Conservation (phyloP, 345 rosid genomes). For the Salix exigua region DNA sequence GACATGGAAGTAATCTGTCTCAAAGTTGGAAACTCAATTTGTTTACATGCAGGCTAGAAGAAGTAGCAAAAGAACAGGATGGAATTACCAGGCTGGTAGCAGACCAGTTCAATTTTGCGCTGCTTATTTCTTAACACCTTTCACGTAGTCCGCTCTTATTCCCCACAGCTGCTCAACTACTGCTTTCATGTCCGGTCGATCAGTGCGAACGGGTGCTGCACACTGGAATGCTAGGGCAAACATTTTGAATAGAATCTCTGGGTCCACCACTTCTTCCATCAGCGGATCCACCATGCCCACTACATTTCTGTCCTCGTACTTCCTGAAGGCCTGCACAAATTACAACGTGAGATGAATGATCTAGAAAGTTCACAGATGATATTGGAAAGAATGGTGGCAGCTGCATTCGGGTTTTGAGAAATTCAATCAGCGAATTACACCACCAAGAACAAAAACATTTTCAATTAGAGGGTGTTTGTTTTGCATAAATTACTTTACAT, state of each 20-base stretch:
- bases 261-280: slow-evolving; percentile 50
- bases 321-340: slow-evolving; percentile 64
- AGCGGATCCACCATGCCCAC: slow-evolving; percentile 57
- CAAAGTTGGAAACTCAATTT: not conserved
- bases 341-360: not conserved
- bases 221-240: slow-evolving; percentile 79
- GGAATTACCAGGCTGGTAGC: not conserved
- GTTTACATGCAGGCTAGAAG: not conserved
- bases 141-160: slow-evolving; percentile 73
- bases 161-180: slow-evolving; percentile 87
- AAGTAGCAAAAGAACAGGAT: not conserved
- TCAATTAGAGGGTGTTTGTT: too few species aligned
- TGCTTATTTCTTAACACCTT: slow-evolving; percentile 23
- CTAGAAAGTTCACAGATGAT: not conserved
- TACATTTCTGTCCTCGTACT: slow-evolving; percentile 55
- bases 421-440: not conserved
- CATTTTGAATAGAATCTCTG: slow-evolving; percentile 50
- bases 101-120: not conserved
- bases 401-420: not conserved
- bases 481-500: too few species aligned
- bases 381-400: not conserved
- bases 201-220: slow-evolving; percentile 72
- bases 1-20: not conserved
- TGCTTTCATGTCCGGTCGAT: slow-evolving; percentile 77
- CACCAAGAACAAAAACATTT: not conserved